phyloP scores from a whole-genome alignment of 1,284 basidiomycete species.

The Apiotrichum montevideense region DNA sequence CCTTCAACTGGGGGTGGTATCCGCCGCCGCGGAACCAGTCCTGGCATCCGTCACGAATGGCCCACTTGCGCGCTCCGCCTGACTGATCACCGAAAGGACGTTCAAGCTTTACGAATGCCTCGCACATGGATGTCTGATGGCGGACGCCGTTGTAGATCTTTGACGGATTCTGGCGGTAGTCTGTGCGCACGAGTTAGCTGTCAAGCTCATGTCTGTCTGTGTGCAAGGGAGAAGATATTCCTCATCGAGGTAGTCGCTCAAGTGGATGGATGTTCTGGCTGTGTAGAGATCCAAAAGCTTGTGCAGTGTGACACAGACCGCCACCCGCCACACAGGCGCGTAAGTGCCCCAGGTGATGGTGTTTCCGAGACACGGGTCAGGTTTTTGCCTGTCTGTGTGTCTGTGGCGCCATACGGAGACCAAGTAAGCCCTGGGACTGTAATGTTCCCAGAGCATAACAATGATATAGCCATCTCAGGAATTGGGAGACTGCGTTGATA shows the following conservation, averaged over 20 bases:
- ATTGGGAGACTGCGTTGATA: not conserved
- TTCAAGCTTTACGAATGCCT: conserved; percentile 45
- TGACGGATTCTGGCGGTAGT: conserved; percentile 45
- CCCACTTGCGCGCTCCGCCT: conserved; percentile 46
- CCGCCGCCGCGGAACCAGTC: conserved; percentile 38
- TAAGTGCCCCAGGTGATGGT: no score
- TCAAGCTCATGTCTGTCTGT: not conserved
- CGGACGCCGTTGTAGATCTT: conserved; percentile 49
- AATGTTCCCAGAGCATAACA: no score
- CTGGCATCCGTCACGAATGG: conserved; percentile 44
- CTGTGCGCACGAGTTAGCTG: conserved; percentile 15
- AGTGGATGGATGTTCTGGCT: not conserved
- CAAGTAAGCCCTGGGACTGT: no score
- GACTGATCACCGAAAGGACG: conserved; percentile 46
- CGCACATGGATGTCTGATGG: conserved; percentile 46
- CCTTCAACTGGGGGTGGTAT: conserved; percentile 28
- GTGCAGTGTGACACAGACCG: not conserved
- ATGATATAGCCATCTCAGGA: no score
- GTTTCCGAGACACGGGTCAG: no score
- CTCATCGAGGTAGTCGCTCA: no score
- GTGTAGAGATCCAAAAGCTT: not conserved
- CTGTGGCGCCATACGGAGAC: no score
- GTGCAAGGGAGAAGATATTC: no score
- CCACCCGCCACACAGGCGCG: no score
- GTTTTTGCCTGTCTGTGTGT: not conserved